Percentiles rank a stretch among this genome's conserved stretches.
phyloP scores from a whole-genome alignment of 2,329 filamentous ascomycete genomes.

The Cytospora mali region DNA sequence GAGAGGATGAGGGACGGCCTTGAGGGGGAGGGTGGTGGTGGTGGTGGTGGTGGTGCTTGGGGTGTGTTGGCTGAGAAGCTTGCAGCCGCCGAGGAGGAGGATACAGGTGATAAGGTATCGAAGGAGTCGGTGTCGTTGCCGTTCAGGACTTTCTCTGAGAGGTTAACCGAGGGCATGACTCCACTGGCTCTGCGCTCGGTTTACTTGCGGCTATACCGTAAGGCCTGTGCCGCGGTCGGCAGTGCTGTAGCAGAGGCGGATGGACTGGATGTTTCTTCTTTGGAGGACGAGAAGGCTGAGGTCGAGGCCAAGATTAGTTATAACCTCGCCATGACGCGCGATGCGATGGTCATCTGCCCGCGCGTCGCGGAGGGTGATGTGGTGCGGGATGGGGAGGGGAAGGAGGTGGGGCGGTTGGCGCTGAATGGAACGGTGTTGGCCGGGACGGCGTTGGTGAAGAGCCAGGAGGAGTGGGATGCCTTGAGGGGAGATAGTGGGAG shows the following conservation, averaged over 20 bases:
- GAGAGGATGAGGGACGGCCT: conserved; percentile 62
- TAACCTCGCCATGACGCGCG: conserved; percentile 62
- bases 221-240: conserved; percentile 43
- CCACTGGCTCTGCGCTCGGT: conserved; percentile 41
- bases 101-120: neutral
- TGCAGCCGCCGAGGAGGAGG: conserved; percentile 8
- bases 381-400: conserved; percentile 32
- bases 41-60: conserved; percentile 44
- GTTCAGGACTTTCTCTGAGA: conserved; percentile 49
- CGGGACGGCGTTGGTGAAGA: conserved; percentile 66
- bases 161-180: conserved; percentile 17
- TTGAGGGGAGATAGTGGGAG: conserved; percentile 44
- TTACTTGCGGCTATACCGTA: conserved; percentile 53
- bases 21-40: conserved; percentile 31
- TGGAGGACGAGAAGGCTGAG: conserved; percentile 32
- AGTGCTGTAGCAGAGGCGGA: conserved; percentile 4
- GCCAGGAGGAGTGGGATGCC: conserved; percentile 57
- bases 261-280: neutral
- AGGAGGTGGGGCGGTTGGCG: conserved; percentile 46
- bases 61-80: conserved; percentile 50
- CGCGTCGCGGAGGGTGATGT: conserved; percentile 53
- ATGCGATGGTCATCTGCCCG: conserved; percentile 57
- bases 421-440: conserved; percentile 67
- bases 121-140: conserved; percentile 37
- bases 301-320: conserved; percentile 61